phyloP scores from a whole-genome alignment of 768 basidiomycete species.

The Chalciporus chontae region DNA sequence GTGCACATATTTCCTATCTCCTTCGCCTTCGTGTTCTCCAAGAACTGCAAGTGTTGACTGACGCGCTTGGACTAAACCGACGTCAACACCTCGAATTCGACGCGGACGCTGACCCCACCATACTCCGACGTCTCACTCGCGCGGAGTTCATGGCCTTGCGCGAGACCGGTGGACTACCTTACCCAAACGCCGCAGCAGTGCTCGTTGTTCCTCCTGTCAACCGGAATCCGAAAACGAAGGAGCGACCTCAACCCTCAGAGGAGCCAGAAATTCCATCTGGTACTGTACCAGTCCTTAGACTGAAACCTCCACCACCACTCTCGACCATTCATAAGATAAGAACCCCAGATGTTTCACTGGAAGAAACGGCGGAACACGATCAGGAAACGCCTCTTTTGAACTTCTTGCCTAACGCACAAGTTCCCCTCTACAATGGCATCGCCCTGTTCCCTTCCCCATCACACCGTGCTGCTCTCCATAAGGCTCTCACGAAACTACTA shows the following conservation, averaged over 20 bases:
- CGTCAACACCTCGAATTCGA: not conserved
- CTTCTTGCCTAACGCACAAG: conserved; percentile 29
- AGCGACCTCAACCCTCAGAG: conserved; percentile 40
- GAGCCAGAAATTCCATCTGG: conserved; percentile 29
- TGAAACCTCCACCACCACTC: conserved; percentile 23
- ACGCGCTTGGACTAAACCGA: conserved; percentile 9
- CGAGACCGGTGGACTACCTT: conserved; percentile 45
- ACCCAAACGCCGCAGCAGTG: conserved; percentile 58
- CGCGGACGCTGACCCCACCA: conserved; percentile 26
- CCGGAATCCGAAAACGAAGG: conserved; percentile 44
- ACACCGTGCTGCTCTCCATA: conserved; percentile 60
- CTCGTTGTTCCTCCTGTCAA: conserved; percentile 67
- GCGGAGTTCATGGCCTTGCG: conserved; percentile 53
- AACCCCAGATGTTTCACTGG: not conserved
- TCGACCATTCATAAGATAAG: conserved; percentile 22
- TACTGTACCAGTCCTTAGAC: not conserved
- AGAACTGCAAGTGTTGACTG: conserved; percentile 61
- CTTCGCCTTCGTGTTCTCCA: conserved; percentile 73
- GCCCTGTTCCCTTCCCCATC: conserved; percentile 57
- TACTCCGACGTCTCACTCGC: conserved; percentile 64
- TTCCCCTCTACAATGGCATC: conserved; percentile 71
- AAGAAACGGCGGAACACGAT: not conserved
- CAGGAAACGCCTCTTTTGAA: conserved; percentile 13
- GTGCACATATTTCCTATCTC: conserved; percentile 57
- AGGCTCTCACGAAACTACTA: conserved; percentile 46